phyloP scores from a whole-genome alignment of 31 red algal genomes.

The Bonnemaisonia californica region DNA sequence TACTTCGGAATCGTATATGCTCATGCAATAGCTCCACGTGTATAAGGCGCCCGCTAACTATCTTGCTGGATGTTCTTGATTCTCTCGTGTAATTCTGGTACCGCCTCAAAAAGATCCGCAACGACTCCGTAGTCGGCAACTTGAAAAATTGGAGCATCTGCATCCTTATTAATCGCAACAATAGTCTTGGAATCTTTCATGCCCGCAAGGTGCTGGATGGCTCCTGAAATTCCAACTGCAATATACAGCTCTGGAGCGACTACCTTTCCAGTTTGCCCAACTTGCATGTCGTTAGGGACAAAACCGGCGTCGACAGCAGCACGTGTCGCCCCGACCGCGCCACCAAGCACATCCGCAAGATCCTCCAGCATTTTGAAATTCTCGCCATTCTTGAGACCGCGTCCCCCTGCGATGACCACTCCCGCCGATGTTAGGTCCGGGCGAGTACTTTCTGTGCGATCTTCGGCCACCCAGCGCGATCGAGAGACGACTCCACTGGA shows the following conservation, averaged over 20 bases:
- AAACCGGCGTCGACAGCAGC: constrained; percentile 69
- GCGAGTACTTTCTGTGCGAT: constrained; percentile 32
- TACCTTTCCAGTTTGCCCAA: constrained; percentile 77
- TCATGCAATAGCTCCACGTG: too few relatives aligned
- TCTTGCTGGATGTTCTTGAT: not conserved
- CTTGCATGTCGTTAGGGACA: constrained; percentile 71
- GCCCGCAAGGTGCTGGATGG: constrained; percentile 83
- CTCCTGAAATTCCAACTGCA: constrained; percentile 76
- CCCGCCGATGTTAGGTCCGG: constrained; percentile 50
- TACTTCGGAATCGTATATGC: too few relatives aligned
- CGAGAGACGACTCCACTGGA: not conserved
- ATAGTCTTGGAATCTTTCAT: constrained; percentile 77
- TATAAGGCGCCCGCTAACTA: too few relatives aligned
- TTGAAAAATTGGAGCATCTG: constrained; percentile 50
- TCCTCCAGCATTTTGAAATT: constrained; percentile 66
- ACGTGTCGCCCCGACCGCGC: constrained; percentile 65
- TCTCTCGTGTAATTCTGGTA: not conserved
- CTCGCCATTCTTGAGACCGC: constrained; percentile 55
- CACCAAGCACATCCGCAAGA: constrained; percentile 67
- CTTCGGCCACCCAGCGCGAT: constrained; percentile 56
- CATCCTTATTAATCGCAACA: constrained; percentile 84
- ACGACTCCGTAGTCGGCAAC: constrained; percentile 21
- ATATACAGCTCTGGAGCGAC: constrained; percentile 82
- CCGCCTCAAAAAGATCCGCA: constrained; percentile 1
- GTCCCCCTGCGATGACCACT: constrained; percentile 77